Base-by-base conservation (phyloP, 129 eudicot genomes). In the Gnaphalium uliginosum region DNA sequence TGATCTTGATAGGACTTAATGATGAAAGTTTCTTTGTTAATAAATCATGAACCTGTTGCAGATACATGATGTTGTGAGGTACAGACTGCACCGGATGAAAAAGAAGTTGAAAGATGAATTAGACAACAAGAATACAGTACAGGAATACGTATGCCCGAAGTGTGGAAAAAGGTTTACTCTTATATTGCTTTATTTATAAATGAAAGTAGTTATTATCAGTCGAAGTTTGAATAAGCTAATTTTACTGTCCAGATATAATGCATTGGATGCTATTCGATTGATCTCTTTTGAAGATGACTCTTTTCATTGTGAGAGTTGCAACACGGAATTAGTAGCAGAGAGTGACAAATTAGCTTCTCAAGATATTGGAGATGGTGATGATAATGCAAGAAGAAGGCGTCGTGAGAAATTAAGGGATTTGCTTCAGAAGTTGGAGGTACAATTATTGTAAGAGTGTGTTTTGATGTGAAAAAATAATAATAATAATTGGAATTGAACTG, bases 21-120 rank as follows among this genome's bases (percentile, higher is more conserved):
- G 33, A 48, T 50, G 17, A 75, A 29, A 19, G 24, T 37, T 39
- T 18, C n/a, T 76, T 24, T 25, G 0, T 51, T 0, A 62, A 21
- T 6, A 25, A 70, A 22, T 23, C 10, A 57, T 72, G 17, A 37
- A 35, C 43, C 13, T 80, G 60, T 66, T 87, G 84, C 89, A 94
- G 97, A 90, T 94, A 76, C 89, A 91, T 66, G 99, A 95, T 89
- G 99, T 95, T 13, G 97, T 95, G 72, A 87, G 99, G 85, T 95
- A 95, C 75, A 87, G 99, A 81, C 71, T 95, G 80, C 94, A 95
- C 69, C 94, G 97, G 5, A 91, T 95, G 96, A 91, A 74, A 89
- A 87, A 91, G 75, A 89, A 85, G 74, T 76, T 89, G 33, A 89
- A 85, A 81, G 97, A 91, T 84, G 96, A 89, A 68, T 67, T 86